Evolutionary conservation across 225 moss, liverwort and hornwort species (phyloP).

Genomic region (Marchantia polymorpha): DNA sequence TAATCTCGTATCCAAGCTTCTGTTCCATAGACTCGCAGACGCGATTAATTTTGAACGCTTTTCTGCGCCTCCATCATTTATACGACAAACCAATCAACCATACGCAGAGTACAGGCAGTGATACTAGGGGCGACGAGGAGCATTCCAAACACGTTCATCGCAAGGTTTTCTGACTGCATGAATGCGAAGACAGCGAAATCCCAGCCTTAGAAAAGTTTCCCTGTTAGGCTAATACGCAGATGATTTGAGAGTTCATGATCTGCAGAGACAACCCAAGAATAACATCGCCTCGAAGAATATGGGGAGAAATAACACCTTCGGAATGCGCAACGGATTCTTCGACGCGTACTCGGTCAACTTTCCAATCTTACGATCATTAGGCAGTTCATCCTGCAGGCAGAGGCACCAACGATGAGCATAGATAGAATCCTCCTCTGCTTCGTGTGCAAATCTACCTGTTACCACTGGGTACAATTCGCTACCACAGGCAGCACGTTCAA

Average conservation of each 20-base stretch:
- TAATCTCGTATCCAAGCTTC: no score
- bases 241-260: neutral
- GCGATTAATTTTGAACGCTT: no score
- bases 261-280: neutral
- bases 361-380: conserved; percentile 93
- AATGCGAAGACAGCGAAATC: no score
- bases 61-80: no score
- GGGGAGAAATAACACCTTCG: conserved; percentile 53
- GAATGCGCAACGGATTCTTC: conserved; percentile 86
- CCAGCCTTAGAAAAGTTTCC: neutral
- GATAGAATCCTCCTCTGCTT: neutral
- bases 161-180: no score
- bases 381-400: conserved; percentile 62
- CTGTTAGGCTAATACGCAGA: neutral
- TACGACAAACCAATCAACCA: no score
- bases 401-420: neutral
- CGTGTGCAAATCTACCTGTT: neutral
- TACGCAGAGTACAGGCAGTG: no score
- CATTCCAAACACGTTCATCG: no score
- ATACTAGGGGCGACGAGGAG: no score
- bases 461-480: neutral
- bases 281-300: neutral
- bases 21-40: no score
- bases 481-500: neutral
- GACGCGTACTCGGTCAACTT: conserved; percentile 87